phyloP scores from a whole-genome alignment of 768 basidiomycete genomes.

The Lepiota venenata region DNA sequence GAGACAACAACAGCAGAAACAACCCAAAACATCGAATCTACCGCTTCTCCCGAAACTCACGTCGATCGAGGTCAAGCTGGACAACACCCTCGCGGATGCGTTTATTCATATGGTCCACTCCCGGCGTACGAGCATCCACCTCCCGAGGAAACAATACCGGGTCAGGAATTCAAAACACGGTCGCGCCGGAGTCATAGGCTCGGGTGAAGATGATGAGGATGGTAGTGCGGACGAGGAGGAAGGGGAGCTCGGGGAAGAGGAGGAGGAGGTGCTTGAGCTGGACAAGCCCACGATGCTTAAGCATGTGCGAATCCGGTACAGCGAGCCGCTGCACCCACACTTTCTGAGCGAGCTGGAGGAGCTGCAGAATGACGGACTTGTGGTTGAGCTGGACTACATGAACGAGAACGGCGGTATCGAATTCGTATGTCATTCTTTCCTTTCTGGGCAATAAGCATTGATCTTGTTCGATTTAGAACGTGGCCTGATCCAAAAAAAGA shows the following conservation, averaged over 20 bases:
- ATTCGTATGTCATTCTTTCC: conserved; percentile 7
- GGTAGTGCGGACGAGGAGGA: too few relatives aligned
- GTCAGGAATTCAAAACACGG: neutral
- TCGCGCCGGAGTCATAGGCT: neutral
- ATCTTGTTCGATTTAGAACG: neutral
- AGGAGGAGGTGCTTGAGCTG: neutral
- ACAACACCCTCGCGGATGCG: conserved; percentile 25
- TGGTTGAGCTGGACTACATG: conserved; percentile 12
- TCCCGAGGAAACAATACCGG: conserved; percentile 6
- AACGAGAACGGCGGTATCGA: conserved; percentile 5
- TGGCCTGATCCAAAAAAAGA: neutral
- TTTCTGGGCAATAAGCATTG: neutral
- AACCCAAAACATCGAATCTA: conserved; percentile 24
- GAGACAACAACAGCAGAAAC: conserved; percentile 1
- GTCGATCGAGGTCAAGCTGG: conserved; percentile 35
- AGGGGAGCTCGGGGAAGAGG: neutral
- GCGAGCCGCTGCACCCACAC: conserved; percentile 5
- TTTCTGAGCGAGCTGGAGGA: conserved; percentile 9
- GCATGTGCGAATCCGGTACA: conserved; percentile 10
- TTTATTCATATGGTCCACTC: conserved; percentile 36
- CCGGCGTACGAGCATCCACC: conserved; percentile 16
- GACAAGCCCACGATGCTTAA: conserved; percentile 10
- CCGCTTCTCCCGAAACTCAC: conserved; percentile 27
- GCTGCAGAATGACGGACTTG: conserved; percentile 10
- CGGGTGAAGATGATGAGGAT: neutral